phyloP scores from a whole-genome alignment of 352 stramenopile species.

The Nothophytophthora sp. region DNA sequence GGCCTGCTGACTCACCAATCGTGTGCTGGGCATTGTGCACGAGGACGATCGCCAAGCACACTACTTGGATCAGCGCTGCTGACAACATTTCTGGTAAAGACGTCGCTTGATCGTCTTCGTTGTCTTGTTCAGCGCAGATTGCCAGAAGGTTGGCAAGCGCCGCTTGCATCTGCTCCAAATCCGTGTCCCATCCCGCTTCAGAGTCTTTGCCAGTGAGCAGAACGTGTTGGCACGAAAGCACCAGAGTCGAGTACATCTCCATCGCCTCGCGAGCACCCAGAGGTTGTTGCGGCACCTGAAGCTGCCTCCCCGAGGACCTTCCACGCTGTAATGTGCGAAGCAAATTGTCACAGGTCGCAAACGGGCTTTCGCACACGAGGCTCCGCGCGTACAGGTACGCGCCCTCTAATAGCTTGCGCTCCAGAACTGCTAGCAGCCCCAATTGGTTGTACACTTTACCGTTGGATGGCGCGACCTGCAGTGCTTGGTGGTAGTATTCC shows the following conservation, averaged over 20 bases:
- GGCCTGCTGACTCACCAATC: neutral
- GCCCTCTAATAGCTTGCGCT: constrained; percentile 31
- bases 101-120: constrained; percentile 10
- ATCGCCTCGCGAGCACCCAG: constrained; percentile 8
- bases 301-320: constrained; percentile 8
- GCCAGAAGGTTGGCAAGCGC: constrained; percentile 16
- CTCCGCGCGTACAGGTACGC: constrained; percentile 53
- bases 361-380: constrained; percentile 40
- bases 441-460: constrained; percentile 70
- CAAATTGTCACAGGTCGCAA: constrained; percentile 40
- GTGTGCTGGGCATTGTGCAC: constrained; percentile 23
- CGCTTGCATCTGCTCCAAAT: constrained; percentile 9
- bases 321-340: constrained; percentile 29
- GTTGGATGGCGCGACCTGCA: constrained; percentile 38
- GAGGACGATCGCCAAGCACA: constrained; percentile 35
- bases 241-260: constrained; percentile 9
- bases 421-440: constrained; percentile 39
- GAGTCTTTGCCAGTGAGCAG: constrained; percentile 4
- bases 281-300: constrained; percentile 4
- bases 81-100: constrained; percentile 12
- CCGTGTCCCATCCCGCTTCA: constrained; percentile 5
- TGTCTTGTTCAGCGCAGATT: constrained; percentile 16
- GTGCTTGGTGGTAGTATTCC: constrained; percentile 38
- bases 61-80: constrained; percentile 19
- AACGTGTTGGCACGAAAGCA: constrained; percentile 21